A percentile compares a stretch with the other conserved stretches of the same genome.
phyloP scores from a whole-genome alignment of 1,139 yeast species.

The Magnusiomyces sp. region DNA sequence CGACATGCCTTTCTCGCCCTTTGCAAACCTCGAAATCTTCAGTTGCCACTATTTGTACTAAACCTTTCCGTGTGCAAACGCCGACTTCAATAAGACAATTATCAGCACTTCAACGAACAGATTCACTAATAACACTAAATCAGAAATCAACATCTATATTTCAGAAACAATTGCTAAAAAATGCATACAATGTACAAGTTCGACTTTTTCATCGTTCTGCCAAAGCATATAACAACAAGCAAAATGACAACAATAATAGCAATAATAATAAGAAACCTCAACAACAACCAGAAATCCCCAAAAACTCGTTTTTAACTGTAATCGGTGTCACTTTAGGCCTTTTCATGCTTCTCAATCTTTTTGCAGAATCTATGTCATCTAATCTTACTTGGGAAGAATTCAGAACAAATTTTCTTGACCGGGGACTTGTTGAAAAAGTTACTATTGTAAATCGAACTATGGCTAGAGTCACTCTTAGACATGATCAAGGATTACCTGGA shows the following conservation, averaged over 20 bases:
- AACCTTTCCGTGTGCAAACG: not conserved
- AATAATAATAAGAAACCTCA: not conserved
- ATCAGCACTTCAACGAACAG: not conserved
- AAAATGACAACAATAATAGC: not conserved
- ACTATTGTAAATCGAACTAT: constrained; percentile 52
- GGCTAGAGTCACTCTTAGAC: constrained; percentile 10
- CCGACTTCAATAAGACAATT: not conserved
- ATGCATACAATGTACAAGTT: not conserved
- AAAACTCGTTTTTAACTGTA: not conserved
- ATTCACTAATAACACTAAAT: not conserved
- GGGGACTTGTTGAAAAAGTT: constrained; percentile 71
- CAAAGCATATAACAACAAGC: not conserved
- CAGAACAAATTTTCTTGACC: constrained; percentile 70
- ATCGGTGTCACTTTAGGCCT: constrained; percentile 6
- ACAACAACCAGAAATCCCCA: not conserved
- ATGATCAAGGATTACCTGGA: not conserved
- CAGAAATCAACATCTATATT: too few species aligned
- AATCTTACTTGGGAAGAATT: constrained; percentile 80
- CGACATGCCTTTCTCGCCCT: too few species aligned
- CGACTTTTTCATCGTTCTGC: constrained; percentile 3
- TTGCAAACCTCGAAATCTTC: not conserved
- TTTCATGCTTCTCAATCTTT: constrained; percentile 8
- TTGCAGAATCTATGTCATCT: constrained; percentile 11
- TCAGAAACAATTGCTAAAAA: not conserved
- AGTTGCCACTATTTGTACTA: not conserved